phyloP scores from a whole-genome alignment of 345 rosid genomes.

The Geranium brycei region DNA sequence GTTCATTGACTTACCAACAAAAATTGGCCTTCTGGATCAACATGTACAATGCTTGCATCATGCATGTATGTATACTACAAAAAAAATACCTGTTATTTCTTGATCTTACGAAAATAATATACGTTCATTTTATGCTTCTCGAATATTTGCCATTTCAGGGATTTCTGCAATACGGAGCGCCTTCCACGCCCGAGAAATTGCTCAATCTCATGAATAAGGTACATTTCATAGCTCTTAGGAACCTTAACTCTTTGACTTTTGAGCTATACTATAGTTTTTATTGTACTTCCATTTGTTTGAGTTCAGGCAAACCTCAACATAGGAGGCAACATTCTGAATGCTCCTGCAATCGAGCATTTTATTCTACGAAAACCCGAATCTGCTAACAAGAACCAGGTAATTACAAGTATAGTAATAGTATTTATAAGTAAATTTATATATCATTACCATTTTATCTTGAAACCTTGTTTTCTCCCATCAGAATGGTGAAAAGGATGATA shows the following conservation, averaged over 20 bases:
- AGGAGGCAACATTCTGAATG: constrained; percentile 72
- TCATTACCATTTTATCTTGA: background rate
- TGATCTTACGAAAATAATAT: no score
- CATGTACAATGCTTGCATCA: constrained; percentile 93
- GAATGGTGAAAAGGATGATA: constrained; percentile 37
- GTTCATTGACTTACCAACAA: constrained; percentile 52
- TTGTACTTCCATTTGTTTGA: background rate
- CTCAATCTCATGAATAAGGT: constrained; percentile 54
- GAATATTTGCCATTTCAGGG: constrained; percentile 33
- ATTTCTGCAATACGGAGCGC: constrained; percentile 77
- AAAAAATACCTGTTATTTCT: no score
- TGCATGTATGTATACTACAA: constrained; percentile 75
- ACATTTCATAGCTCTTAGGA: background rate
- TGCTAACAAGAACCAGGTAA: constrained; percentile 40
- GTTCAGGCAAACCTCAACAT: constrained; percentile 63
- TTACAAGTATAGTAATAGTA: background rate
- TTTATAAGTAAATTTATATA: no score
- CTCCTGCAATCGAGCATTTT: constrained; percentile 71
- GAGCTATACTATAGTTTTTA: no score
- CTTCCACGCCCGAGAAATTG: constrained; percentile 59
- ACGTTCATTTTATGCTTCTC: background rate
- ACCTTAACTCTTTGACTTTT: no score
- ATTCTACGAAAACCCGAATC: constrained; percentile 47
- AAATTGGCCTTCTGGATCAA: constrained; percentile 97
- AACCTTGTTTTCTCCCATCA: background rate